Base-by-base conservation (phyloP, 2,329 filamentous ascomycete species). In the Neonectria ditissima region DNA sequence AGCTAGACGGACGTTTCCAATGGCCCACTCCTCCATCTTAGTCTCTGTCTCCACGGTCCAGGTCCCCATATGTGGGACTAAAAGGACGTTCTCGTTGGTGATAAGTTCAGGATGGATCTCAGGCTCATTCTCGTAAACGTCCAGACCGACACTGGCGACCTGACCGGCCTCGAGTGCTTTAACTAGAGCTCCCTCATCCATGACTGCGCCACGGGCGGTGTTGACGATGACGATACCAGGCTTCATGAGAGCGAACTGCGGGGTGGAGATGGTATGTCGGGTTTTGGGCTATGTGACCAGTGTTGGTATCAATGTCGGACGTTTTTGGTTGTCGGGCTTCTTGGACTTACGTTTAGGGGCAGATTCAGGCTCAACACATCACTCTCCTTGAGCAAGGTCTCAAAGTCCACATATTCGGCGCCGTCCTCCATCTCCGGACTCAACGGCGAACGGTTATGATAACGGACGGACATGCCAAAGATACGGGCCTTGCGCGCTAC, bases 1-100 rank as follows among this genome's bases (percentile, higher is more conserved):
- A 1, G 89, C 92, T 68, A 82, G 79, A 22, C 84, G 82, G 32
- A 94, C 84, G 74, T 96, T 95, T 30, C 83, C 84, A 69, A 95
- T 89, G 41, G 87, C 86, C 89, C 89, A 93, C 73, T 89, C 84
- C 79, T 95, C 92, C 92, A 95, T 90, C 77, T 87, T 86, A 45
- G 79, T 81, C 76, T 85, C 82, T 7, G 86, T 87, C 80, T 88
- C 92, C 28, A 89, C 81, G 0, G 92, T 95, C 84, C 87, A 93
- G 0, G 93, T 97, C 0, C 93, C 93, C 91, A 97, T 92, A 77
- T 97, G 93, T 55, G 93, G 93, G 37, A 97, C 80, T 28, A 97
- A 82, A 71, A 95, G 82, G 22, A 92, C 92, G 69, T 88, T 86
- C 2, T 87, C 87, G 74, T 95, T 94, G 16, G 81, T 80, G 14